phyloP scores from a whole-genome alignment of 2,329 filamentous ascomycete species.

The Arthrinium phaeospermum region DNA sequence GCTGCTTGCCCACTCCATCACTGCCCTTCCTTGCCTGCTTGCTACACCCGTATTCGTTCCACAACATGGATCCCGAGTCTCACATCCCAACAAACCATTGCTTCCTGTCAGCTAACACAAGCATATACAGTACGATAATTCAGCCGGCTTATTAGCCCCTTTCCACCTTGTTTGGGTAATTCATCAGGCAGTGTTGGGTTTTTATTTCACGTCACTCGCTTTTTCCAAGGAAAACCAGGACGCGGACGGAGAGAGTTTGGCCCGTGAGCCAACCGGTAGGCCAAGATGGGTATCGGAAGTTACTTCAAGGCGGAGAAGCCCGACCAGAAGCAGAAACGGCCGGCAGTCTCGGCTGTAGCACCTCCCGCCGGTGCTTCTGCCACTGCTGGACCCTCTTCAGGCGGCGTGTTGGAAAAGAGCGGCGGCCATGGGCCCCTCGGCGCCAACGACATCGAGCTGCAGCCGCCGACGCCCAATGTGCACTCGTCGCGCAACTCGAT shows the following conservation, averaged over 20 bases:
- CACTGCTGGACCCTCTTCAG: constrained; percentile 24
- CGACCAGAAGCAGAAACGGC: constrained; percentile 35
- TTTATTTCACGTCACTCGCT: constrained; percentile 11
- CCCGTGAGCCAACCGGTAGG: neutral
- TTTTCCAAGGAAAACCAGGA: neutral
- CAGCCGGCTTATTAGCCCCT: neutral
- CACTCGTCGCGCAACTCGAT: constrained; percentile 59
- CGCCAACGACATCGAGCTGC: constrained; percentile 54
- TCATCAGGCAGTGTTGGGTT: neutral
- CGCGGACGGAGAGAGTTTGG: neutral
- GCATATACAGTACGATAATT: neutral
- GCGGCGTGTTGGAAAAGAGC: neutral
- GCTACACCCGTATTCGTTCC: neutral
- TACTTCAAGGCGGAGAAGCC: constrained; percentile 66
- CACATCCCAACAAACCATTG: neutral
- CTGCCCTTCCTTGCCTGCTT: neutral
- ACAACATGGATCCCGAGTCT: neutral
- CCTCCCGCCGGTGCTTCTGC: constrained; percentile 46
- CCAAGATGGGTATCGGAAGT: constrained; percentile 63
- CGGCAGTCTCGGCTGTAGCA: constrained; percentile 33
- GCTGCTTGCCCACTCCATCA: neutral
- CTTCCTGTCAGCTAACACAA: constrained; percentile 7
- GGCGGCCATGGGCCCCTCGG: constrained; percentile 10
- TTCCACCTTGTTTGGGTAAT: neutral
- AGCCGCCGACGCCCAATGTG: constrained; percentile 53